Percentiles rank a stretch among this genome's conserved stretches.
Evolutionary conservation across 192 early-diverging fungal genomes (phyloP).

Genomic region (Pecoramyces ruminantium): DNA sequence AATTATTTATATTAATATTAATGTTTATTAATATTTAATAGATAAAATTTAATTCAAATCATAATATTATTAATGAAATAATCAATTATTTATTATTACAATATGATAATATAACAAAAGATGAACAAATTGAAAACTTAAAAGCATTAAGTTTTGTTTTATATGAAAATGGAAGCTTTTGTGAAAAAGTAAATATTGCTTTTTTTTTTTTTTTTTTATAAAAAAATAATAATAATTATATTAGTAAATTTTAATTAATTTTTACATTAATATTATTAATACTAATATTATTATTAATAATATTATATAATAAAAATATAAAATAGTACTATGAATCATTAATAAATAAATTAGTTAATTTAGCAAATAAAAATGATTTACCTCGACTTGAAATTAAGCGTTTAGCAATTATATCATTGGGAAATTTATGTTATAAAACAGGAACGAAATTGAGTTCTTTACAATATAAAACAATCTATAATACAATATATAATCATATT

Average conservation of each 20-base stretch:
- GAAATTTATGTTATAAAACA: neutral
- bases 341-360: neutral
- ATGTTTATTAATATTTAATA: no score
- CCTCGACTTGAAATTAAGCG: neutral
- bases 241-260: no score
- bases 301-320: no score
- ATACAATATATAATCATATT: neutral
- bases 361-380: neutral
- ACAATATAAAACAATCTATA: neutral
- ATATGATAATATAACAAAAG: neutral
- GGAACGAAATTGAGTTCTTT: neutral
- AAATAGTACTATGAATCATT: neutral
- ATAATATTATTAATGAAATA: neutral
- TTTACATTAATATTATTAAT: no score
- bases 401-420: neutral
- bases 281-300: no score
- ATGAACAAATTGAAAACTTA: neutral
- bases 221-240: no score
- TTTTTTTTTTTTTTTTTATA: no score
- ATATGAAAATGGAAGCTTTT: neutral
- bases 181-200: neutral
- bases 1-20: no score
- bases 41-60: neutral
- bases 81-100: neutral
- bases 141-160: neutral